Conservation (phyloP, 2,329 filamentous ascomycete species). For the Orbilia blumenaviensis region DNA sequence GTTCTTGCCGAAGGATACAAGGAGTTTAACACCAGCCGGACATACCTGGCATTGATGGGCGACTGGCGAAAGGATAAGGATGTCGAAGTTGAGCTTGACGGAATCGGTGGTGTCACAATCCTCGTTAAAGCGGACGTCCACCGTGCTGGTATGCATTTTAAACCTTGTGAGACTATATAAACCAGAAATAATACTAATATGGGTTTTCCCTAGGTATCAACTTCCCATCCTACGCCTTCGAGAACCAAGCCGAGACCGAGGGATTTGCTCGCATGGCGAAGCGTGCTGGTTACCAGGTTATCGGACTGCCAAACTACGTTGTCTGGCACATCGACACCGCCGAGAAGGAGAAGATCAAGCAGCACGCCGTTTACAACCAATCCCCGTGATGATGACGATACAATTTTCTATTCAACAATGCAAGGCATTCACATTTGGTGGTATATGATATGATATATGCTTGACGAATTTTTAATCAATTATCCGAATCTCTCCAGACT, state of each 20-base stretch:
- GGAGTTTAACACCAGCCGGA: constrained; percentile 88
- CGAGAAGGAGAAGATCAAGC: constrained; percentile 80
- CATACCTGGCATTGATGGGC: constrained; percentile 88
- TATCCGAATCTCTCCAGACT: background rate
- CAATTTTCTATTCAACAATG: no score
- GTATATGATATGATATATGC: constrained; percentile 9
- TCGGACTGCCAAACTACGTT: constrained; percentile 94
- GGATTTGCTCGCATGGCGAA: constrained; percentile 99
- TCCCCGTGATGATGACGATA: background rate
- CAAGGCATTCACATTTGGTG: background rate
- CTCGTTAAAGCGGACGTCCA: constrained; percentile 98
- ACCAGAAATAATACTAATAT: background rate
- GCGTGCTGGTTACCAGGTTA: constrained; percentile 88
- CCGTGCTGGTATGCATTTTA: constrained; percentile 75
- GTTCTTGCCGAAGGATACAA: constrained; percentile 95
- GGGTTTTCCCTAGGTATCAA: constrained; percentile 76
- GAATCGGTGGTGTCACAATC: constrained; percentile 96
- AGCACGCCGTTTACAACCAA: constrained; percentile 53
- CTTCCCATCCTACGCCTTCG: constrained; percentile 94
- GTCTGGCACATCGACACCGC: constrained; percentile 98
- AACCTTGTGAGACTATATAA: no score
- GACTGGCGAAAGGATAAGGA: constrained; percentile 93
- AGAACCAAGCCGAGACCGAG: constrained; percentile 98
- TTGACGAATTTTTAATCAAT: constrained; percentile 4
- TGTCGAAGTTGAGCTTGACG: constrained; percentile 89